Percentiles rank a stretch among this genome's conserved stretches.
Evolutionary conservation across 805 yeast genomes (phyloP).

Genomic region (Hermanozyma aechmeae): DNA sequence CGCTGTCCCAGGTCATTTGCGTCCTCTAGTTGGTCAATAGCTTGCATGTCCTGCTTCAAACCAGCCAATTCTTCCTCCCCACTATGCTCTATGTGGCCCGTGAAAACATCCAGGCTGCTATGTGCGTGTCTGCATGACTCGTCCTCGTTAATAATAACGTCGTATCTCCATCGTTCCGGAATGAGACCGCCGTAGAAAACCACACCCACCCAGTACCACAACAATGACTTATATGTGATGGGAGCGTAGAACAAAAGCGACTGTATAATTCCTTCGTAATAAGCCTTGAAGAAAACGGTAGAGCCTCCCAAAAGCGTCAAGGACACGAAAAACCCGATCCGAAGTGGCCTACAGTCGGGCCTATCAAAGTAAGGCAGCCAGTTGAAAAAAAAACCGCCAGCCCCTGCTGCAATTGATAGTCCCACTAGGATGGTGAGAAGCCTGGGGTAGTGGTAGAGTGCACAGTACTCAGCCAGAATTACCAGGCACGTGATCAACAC

Average conservation of each 20-base stretch:
- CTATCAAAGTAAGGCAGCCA: slow-evolving; percentile 91
- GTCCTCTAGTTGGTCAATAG: slow-evolving; percentile 6
- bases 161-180: slow-evolving; percentile 83
- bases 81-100: slow-evolving; percentile 24
- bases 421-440: slow-evolving; percentile 39
- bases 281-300: slow-evolving; percentile 48
- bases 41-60: slow-evolving; percentile 20
- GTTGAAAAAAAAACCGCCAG: slow-evolving; percentile 65
- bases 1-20: neutral
- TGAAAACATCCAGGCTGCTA: slow-evolving; percentile 20
- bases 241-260: slow-evolving; percentile 57
- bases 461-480: slow-evolving; percentile 74
- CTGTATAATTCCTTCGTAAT: slow-evolving; percentile 44
- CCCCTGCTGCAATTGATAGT: slow-evolving; percentile 59
- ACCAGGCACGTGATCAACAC: slow-evolving; percentile 83
- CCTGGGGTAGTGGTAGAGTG: slow-evolving; percentile 57
- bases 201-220: slow-evolving; percentile 76
- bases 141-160: slow-evolving; percentile 45
- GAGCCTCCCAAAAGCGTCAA: slow-evolving; percentile 68
- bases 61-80: slow-evolving; percentile 30
- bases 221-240: slow-evolving; percentile 53
- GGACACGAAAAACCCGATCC: slow-evolving; percentile 74
- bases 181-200: slow-evolving; percentile 78
- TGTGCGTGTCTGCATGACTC: slow-evolving; percentile 12
- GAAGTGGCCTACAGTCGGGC: slow-evolving; percentile 71